Percentiles rank a stretch among this genome's conserved stretches.
phyloP scores from a whole-genome alignment of 192 early-diverging fungal species.

The Glomus cerebriforme region DNA sequence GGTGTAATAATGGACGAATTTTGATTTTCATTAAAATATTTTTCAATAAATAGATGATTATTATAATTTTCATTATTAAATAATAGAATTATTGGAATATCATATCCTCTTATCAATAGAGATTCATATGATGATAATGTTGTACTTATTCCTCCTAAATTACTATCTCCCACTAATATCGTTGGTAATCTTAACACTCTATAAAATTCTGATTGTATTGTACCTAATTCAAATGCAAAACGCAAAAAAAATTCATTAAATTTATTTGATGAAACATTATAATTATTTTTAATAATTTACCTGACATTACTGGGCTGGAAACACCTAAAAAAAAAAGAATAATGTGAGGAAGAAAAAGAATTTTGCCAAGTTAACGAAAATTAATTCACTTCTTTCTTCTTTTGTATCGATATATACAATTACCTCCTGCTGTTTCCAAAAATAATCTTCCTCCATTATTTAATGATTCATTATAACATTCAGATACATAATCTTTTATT shows the following conservation, averaged over 20 bases:
- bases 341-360: too few species aligned
- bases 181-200: conserved; percentile 68
- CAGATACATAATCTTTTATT: conserved; percentile 43
- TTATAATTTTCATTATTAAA: conserved; percentile 59
- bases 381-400: too few species aligned
- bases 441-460: conserved; percentile 49
- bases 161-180: conserved; percentile 73
- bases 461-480: conserved; percentile 33
- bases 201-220: conserved; percentile 69
- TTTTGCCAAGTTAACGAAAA: too few species aligned
- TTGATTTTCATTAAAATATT: conserved; percentile 36
- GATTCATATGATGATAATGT: conserved; percentile 77
- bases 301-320: conserved; percentile 72
- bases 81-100: conserved; percentile 66
- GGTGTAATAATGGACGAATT: conserved; percentile 28
- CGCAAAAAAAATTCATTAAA: neutral
- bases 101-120: conserved; percentile 67
- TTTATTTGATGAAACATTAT: neutral
- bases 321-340: conserved; percentile 54
- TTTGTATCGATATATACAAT: neutral
- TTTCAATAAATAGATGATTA: conserved; percentile 58
- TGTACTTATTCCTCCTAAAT: conserved; percentile 83
- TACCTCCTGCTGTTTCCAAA: conserved; percentile 82
- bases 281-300: conserved; percentile 31
- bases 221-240: conserved; percentile 43